These are phyloP conservation scores for Neurospora sp. DNA, from an alignment of 495 filamentous ascomycete genomes.

Conservation along the genomic window DNA sequence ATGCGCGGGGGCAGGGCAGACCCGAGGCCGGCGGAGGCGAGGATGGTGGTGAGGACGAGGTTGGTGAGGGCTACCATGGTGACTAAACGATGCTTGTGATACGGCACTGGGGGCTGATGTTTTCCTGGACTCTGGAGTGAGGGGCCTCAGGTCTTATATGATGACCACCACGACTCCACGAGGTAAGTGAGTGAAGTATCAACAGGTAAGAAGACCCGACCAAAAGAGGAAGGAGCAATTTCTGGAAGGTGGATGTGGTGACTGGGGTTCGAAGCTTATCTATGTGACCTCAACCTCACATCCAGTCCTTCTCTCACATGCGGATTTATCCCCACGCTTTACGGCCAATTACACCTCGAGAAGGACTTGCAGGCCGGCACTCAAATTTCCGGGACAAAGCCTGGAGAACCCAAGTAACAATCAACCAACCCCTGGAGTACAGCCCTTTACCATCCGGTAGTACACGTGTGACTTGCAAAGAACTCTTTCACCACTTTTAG, in stretches of 20 bases:
- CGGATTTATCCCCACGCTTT: background rate
- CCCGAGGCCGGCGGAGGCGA: slow-evolving; percentile 12
- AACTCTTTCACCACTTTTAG: background rate
- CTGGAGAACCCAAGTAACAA: background rate
- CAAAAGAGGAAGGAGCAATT: background rate
- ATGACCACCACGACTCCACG: background rate
- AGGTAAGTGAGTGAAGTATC: background rate
- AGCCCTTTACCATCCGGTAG: background rate
- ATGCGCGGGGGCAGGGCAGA: slow-evolving; percentile 23
- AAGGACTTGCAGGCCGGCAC: background rate
- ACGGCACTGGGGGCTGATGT: background rate
- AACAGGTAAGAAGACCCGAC: background rate
- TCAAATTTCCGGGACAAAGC: background rate
- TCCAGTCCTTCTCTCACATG: background rate
- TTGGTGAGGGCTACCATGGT: slow-evolving; percentile 11
- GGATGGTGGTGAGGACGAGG: slow-evolving; percentile 11
- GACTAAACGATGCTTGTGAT: background rate
- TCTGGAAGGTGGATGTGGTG: background rate
- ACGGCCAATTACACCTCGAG: background rate
- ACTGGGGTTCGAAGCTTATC: background rate
- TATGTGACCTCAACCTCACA: background rate
- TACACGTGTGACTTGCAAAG: background rate
- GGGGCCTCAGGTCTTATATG: background rate
- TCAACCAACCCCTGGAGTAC: background rate
- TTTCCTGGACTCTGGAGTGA: background rate